Base-by-base conservation (phyloP, 495 filamentous ascomycete species). In the Hyphodiscus hymeniophilus region DNA sequence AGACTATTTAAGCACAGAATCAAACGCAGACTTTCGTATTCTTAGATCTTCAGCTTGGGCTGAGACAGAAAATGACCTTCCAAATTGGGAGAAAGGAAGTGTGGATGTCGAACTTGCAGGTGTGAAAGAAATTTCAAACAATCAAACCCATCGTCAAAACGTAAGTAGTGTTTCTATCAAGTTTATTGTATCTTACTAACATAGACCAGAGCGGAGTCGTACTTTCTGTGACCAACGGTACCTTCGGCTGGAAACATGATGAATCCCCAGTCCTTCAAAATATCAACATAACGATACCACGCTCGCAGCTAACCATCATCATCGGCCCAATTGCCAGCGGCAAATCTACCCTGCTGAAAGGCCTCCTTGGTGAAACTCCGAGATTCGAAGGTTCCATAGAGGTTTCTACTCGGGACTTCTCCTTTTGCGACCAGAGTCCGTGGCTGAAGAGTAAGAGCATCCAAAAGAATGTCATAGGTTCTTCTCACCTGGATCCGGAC, bases 391-490 rank as follows among this genome's bases (percentile, higher is more conserved):
- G 60, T n/a, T 31, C 28, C 12, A 42, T 63, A 2, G 16, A 24
- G 34, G 8, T 46, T 26, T 38, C 7, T 15, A 33, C 7, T 21
- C 18, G 18, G 28, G 1, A n/a, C 0, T 50, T 69, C 32, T 65
- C 60, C 0, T 69, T 61, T 38, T 72, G 67, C 50, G 64, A 65
- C 7, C 63, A 71, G 34, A 66, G 60, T 0, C 57, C 68, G 0
- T 79, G 76, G 65, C 72, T 77, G 21, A 73, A 69, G 57, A 84
- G 82, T 42, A 70, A 62, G 0, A 75, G 75, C 0, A 69, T 85
- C 45, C 65, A 67, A 42, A 70, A 82, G 13, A 79, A 70, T 51
- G 80, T 86, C 28, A 56, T 75, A 0, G 75, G 68, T 0, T 72
- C 75, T 43, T 71, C 69, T 7, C 54, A 59, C 2, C 77, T 77